Conservation (phyloP, 2,329 filamentous ascomycete genomes). For the Monosporascus sp. region DNA sequence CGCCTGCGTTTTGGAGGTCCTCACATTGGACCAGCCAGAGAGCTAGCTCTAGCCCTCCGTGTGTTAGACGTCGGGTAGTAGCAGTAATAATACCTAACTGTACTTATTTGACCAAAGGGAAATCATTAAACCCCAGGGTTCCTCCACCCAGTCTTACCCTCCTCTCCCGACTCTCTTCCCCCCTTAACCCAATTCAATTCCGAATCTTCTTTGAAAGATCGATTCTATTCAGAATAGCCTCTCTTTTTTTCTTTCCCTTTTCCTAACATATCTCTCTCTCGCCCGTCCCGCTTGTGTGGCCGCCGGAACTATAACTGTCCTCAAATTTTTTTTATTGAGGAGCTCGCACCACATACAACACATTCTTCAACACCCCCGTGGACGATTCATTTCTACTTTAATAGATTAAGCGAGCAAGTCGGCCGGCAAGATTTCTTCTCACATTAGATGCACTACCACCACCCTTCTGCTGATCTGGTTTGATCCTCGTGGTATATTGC, state of each 20-base stretch:
- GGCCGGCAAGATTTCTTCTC: background rate
- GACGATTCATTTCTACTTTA: slow-evolving; percentile 9
- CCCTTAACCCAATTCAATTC: slow-evolving; percentile 27
- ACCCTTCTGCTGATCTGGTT: background rate
- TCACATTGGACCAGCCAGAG: background rate
- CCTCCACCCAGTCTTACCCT: slow-evolving; percentile 21
- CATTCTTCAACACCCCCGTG: too few relatives aligned
- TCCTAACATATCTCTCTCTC: slow-evolving; percentile 17
- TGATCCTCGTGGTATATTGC: background rate
- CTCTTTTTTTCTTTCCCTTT: slow-evolving; percentile 34
- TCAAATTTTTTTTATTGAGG: too few relatives aligned
- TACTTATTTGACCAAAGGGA: slow-evolving; percentile 15
- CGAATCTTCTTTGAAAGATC: slow-evolving; percentile 29
- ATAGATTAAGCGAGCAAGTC: background rate
- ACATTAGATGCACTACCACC: background rate
- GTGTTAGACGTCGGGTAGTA: background rate
- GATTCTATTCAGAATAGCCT: slow-evolving; percentile 33
- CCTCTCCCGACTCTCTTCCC: slow-evolving; percentile 21
- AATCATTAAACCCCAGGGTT: slow-evolving; percentile 30
- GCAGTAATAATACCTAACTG: slow-evolving; percentile 1
- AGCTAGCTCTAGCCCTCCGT: background rate
- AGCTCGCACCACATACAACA: too few relatives aligned
- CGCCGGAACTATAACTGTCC: slow-evolving; percentile 18
- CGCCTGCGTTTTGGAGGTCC: background rate
- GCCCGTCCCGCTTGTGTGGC: slow-evolving; percentile 25